Percentiles rank a stretch among this genome's conserved stretches.
These are phyloP conservation scores for Penicillium rolfsii DNA, from an alignment of 2,329 filamentous ascomycete genomes.

Conservation along the genomic window DNA sequence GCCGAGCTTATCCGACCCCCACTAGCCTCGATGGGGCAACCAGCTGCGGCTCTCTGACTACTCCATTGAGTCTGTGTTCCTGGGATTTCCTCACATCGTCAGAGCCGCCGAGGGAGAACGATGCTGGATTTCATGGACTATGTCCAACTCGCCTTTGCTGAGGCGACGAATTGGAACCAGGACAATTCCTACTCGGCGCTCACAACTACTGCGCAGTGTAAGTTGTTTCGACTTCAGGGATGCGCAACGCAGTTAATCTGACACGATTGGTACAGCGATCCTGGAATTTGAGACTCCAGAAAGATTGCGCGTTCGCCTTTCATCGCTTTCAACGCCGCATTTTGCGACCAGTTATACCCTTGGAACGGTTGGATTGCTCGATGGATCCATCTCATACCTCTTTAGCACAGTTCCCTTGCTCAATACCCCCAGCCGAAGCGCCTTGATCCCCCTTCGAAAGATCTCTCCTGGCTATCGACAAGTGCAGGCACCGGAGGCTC, in stretches of 20 bases:
- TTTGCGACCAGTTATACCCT: slow-evolving; percentile 94
- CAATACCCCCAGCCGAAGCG: slow-evolving; percentile 68
- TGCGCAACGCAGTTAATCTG: slow-evolving; percentile 18
- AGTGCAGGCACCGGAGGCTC: slow-evolving; percentile 56
- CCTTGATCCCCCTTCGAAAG: slow-evolving; percentile 72
- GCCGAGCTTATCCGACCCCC: slow-evolving; percentile 42
- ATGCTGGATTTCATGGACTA: slow-evolving; percentile 98
- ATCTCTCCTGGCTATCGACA: slow-evolving; percentile 83
- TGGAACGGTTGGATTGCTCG: slow-evolving; percentile 84
- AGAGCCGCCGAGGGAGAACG: slow-evolving; percentile 54
- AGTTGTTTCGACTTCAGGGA: slow-evolving; percentile 25
- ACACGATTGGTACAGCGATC: slow-evolving; percentile 60
- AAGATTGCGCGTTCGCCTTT: slow-evolving; percentile 82
- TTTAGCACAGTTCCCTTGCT: slow-evolving; percentile 83
- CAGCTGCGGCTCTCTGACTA: slow-evolving; percentile 31
- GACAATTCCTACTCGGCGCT: slow-evolving; percentile 91
- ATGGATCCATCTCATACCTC: slow-evolving; percentile 95
- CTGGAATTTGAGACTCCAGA: slow-evolving; percentile 86
- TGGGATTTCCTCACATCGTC: background rate
- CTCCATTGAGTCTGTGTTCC: too few species aligned
- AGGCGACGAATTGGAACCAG: slow-evolving; percentile 82
- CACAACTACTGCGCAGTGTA: slow-evolving; percentile 81
- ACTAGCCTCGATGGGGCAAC: slow-evolving; percentile 39
- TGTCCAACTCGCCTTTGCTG: slow-evolving; percentile 87
- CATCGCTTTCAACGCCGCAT: slow-evolving; percentile 86